Base-by-base conservation (phyloP, 73 alveolate species). In the Paramecium biaurelia region DNA sequence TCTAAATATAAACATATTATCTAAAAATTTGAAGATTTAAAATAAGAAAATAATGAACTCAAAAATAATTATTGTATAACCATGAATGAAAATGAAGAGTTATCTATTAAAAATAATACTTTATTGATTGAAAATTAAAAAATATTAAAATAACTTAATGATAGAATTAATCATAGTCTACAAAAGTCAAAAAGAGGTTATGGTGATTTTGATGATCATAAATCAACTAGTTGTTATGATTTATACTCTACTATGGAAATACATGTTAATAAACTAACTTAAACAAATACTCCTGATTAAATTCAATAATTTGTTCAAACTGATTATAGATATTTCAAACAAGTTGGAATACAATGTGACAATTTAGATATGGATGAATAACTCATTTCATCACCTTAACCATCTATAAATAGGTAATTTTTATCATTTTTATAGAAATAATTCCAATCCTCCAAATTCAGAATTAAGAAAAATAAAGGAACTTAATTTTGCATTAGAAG, bases 201-300 rank as follows among this genome's bases (percentile, higher is more conserved):
- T 24, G 41, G 45, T 8, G 84, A 63, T 14, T 30, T 32, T 30
- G 84, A 63, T 0, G 49, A 63, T 30, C 45, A 26, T 63, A 63
- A 63, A 32, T 63, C 84, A 63, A 63, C 84, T 12, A 63, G 84
- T 63, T 63, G 84, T 63, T 63, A 23, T 12, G 84, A 63, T 63
- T 32, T 63, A 30, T 32, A 63, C 12, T 14, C 84, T 63, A 63
- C 84, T 1, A 63, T 63, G 84, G 45, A 63, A 30, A 63, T 32
- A 1, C 9, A 63, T 63, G 15, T 63, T 4, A 26, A 63, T 63
- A 63, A 63, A 32, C 15, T 23, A 30, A 30, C 49, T 15, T 30
- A 63, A 63, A 63, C 45, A 5, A 63, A 63, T 32, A 11, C 24
- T 58, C 76, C 76, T 7, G 49, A 26, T 63, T 26, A 63, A 63